Conservation (phyloP, 805 yeast species). For the Suhomyces vadensis region DNA sequence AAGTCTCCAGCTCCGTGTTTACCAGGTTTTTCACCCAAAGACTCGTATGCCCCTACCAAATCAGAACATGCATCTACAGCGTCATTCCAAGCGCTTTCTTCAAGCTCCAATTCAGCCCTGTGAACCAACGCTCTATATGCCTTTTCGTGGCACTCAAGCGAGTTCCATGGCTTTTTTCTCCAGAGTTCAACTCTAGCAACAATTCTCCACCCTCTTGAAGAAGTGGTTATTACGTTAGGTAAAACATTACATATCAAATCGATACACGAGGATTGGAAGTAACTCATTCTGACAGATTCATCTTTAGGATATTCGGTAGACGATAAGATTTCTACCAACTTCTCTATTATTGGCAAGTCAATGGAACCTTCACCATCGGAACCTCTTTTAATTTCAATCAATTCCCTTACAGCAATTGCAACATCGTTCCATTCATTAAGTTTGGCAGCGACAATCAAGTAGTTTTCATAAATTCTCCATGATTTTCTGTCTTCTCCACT, state of each 20-base stretch:
- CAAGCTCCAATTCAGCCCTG: conserved; percentile 61
- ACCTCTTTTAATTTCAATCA: conserved; percentile 59
- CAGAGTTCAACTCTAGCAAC: conserved; percentile 86
- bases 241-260: conserved; percentile 70
- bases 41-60: conserved; percentile 81
- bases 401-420: conserved; percentile 65
- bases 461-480: conserved; percentile 92
- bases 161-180: conserved; percentile 85
- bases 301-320: conserved; percentile 48
- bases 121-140: conserved; percentile 75
- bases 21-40: conserved; percentile 82
- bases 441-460: conserved; percentile 75
- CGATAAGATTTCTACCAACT: conserved; percentile 64
- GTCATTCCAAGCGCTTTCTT: conserved; percentile 68
- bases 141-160: conserved; percentile 81
- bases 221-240: conserved; percentile 68
- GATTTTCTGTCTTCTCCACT: conserved; percentile 68
- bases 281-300: conserved; percentile 38
- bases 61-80: conserved; percentile 80
- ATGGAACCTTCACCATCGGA: conserved; percentile 61
- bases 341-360: conserved; percentile 75
- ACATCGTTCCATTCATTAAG: conserved; percentile 89
- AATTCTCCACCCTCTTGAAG: conserved; percentile 74
- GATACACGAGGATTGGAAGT: conserved; percentile 67
- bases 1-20: conserved; percentile 75